phyloP scores from a whole-genome alignment of 1,139 yeast genomes.

The Torulaspora globosa region DNA sequence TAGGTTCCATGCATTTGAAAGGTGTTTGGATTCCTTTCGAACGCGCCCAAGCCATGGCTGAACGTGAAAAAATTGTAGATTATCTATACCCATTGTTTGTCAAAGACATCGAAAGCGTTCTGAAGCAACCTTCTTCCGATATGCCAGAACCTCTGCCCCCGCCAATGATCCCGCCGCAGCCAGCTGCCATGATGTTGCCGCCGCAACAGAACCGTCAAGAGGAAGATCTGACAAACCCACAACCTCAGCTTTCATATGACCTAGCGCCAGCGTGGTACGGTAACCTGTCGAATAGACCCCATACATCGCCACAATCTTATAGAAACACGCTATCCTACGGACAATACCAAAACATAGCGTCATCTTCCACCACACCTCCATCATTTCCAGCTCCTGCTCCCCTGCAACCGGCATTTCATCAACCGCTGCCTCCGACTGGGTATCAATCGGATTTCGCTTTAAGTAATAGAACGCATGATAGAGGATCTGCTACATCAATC shows the following conservation, averaged over 20 bases:
- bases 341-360: conserved; percentile 8
- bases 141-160: conserved; percentile 9
- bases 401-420: conserved; percentile 7
- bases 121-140: conserved; percentile 34
- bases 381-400: conserved; percentile 8
- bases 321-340: conserved; percentile 12
- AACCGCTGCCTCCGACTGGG: conserved; percentile 1
- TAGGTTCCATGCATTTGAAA: conserved; percentile 94
- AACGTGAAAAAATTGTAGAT: conserved; percentile 82
- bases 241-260: conserved; percentile 18
- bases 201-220: conserved; percentile 12
- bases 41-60: conserved; percentile 86
- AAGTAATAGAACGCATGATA: conserved; percentile 6
- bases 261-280: conserved; percentile 10
- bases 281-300: conserved; percentile 6
- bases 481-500: conserved; percentile 7
- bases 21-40: conserved; percentile 99
- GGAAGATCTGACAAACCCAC: conserved; percentile 17
- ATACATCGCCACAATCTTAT: conserved; percentile 10
- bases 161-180: conserved; percentile 5
- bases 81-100: conserved; percentile 83
- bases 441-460: conserved; percentile 7
- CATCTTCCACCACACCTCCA: conserved; percentile 6
- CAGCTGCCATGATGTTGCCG: conserved; percentile 11
- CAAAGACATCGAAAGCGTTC: conserved; percentile 71